Evolutionary conservation across 371 early-diverging fungal species (phyloP).

Genomic region (Rhizopus delemar): DNA sequence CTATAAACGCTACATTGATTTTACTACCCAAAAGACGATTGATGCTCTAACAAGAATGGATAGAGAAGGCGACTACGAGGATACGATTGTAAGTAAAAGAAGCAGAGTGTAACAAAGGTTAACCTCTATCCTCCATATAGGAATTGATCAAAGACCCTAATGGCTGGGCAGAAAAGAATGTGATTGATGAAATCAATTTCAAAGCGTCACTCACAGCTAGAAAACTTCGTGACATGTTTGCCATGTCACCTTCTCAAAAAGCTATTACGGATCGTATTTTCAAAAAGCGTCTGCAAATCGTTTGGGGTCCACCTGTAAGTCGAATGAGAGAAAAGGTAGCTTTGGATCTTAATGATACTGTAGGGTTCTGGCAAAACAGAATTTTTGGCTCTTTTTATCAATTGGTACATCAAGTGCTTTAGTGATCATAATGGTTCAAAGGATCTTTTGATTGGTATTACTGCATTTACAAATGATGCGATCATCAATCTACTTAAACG

Average conservation of each 20-base stretch:
- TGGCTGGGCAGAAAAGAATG: slow-evolving; percentile 22
- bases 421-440: slow-evolving; percentile 9
- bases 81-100: slow-evolving; percentile 16
- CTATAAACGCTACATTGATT: slow-evolving; percentile 37
- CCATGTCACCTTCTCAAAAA: slow-evolving; percentile 59
- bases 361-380: slow-evolving; percentile 67
- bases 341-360: neutral
- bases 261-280: slow-evolving; percentile 43
- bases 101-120: neutral
- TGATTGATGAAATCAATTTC: slow-evolving; percentile 1
- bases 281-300: slow-evolving; percentile 46
- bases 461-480: slow-evolving; percentile 59
- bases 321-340: too few relatives aligned
- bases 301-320: slow-evolving; percentile 66
- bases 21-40: slow-evolving; percentile 13
- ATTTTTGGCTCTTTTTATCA: slow-evolving; percentile 52
- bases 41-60: slow-evolving; percentile 7
- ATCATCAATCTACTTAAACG: slow-evolving; percentile 51
- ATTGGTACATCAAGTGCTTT: slow-evolving; percentile 45
- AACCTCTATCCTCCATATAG: slow-evolving; percentile 4
- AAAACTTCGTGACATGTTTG: slow-evolving; percentile 38
- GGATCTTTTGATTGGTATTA: slow-evolving; percentile 51
- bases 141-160: slow-evolving; percentile 31
- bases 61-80: slow-evolving; percentile 9
- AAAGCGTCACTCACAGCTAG: slow-evolving; percentile 33